Base-by-base conservation (phyloP, 2,329 filamentous ascomycete species). In the Ophiostoma ips region DNA sequence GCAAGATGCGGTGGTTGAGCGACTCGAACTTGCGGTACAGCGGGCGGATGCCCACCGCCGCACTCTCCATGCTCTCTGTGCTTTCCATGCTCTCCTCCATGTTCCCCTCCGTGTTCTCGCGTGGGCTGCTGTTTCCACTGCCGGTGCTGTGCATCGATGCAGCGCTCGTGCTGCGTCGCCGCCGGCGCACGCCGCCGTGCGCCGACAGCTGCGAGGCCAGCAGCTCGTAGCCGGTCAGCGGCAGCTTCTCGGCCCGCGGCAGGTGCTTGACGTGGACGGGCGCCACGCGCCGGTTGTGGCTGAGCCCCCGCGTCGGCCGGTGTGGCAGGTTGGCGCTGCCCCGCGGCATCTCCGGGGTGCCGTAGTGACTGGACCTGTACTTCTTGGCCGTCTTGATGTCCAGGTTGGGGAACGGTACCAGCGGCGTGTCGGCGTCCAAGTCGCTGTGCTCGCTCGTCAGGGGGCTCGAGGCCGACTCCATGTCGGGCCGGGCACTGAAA, bases 1-100 rank as follows among this genome's bases (percentile, higher is more conserved):
- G 70, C 3, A 95, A 68, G 3, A 94, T 68, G 3, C 89, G 81
- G 61, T 94, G 87, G 58, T 92, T 89, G 16, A 95, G 68, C 11
- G 78, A 74, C 61, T 86, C 82, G 59, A 95, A 95, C 51, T 82
- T 82, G 40, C 89, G 79, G 63, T 94, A 95, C 52, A 94, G 75
- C 1, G 87, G 86, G n/a, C n/a, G n/a, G n/a, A n/a, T n/a, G n/a
- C n/a, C n/a, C n/a, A n/a, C n/a, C n/a, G n/a, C n/a, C n/a, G n/a
- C n/a, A n/a, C n/a, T n/a, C n/a, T n/a, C n/a, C n/a, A n/a, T n/a
- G n/a, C n/a, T n/a, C n/a, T n/a, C n/a, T n/a, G n/a, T n/a, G n/a
- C n/a, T n/a, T n/a, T n/a, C n/a, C n/a, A n/a, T n/a, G n/a, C n/a
- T n/a, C n/a, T n/a, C n/a, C n/a, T n/a, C n/a, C n/a, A n/a, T n/a